Conservation (phyloP, 441 rosid genomes). For the Pelargonium australe region DNA sequence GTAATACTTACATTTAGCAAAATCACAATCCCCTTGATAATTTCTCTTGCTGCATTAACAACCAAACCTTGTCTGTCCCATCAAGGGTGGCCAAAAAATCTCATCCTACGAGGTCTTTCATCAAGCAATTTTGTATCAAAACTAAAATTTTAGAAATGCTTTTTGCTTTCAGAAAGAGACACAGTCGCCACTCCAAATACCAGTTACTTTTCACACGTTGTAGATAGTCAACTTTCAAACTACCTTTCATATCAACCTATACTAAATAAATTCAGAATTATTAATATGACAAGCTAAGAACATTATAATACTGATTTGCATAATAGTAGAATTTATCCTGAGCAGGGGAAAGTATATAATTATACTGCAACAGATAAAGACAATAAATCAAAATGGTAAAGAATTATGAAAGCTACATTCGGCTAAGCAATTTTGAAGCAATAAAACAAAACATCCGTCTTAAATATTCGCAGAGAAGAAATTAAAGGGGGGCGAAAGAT, state of each 20-base stretch:
- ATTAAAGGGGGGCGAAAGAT: neutral
- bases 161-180: neutral
- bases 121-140: neutral
- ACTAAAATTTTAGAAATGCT: neutral
- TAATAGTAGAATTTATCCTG: neutral
- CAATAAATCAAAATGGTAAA: neutral
- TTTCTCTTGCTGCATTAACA: neutral
- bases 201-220: neutral
- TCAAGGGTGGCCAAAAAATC: neutral
- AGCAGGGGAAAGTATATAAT: neutral
- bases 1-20: constrained; percentile 15
- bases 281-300: neutral
- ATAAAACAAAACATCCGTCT: neutral
- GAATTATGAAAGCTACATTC: neutral
- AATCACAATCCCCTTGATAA: neutral
- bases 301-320: neutral
- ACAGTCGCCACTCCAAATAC: neutral
- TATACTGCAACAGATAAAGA: neutral
- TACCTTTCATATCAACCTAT: neutral
- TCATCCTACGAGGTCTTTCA: neutral
- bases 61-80: neutral
- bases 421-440: neutral
- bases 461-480: neutral
- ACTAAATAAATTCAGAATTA: neutral
- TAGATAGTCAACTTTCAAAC: neutral